These are phyloP conservation scores for Hypholoma fasciculare DNA, from an alignment of 768 basidiomycete genomes.

Conservation along the genomic window DNA sequence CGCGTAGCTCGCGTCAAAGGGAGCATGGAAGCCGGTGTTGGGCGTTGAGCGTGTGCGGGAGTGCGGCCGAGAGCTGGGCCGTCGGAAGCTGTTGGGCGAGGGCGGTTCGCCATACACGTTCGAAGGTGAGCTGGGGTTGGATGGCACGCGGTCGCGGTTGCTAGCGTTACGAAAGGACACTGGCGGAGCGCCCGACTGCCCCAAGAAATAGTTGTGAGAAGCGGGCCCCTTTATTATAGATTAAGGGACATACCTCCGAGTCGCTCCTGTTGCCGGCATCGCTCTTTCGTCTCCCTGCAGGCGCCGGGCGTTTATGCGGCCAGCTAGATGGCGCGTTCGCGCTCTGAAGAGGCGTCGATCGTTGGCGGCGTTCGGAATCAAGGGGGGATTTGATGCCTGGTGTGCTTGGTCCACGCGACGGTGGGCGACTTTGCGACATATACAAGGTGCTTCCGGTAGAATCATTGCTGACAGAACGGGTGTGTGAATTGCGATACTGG, in stretches of 20 bases:
- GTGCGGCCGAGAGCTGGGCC: slow-evolving; percentile 54
- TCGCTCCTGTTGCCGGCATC: slow-evolving; percentile 77
- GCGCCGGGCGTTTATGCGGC: slow-evolving; percentile 60
- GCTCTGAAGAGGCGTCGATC: slow-evolving; percentile 57
- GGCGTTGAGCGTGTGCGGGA: slow-evolving; percentile 62
- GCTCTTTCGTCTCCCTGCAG: slow-evolving; percentile 69
- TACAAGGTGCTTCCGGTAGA: slow-evolving; percentile 45
- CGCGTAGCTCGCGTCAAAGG: slow-evolving; percentile 40
- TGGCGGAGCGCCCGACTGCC: slow-evolving; percentile 29
- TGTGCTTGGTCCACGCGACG: slow-evolving; percentile 55
- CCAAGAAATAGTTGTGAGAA: background rate
- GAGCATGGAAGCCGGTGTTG: slow-evolving; percentile 26
- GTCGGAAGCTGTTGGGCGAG: slow-evolving; percentile 19
- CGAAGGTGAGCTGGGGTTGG: slow-evolving; percentile 66
- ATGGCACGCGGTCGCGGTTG: slow-evolving; percentile 65
- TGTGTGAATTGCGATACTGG: slow-evolving; percentile 17
- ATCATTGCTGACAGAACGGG: slow-evolving; percentile 59
- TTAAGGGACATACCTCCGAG: slow-evolving; percentile 58
- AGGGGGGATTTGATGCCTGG: slow-evolving; percentile 56
- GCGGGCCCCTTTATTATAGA: slow-evolving; percentile 6
- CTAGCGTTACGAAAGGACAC: slow-evolving; percentile 43
- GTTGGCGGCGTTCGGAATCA: slow-evolving; percentile 68
- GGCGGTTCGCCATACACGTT: slow-evolving; percentile 21
- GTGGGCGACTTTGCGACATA: slow-evolving; percentile 45
- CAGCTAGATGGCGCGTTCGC: slow-evolving; percentile 69